A percentile compares a stretch with the other conserved stretches of the same genome.
Conservation (phyloP, 106 monocot species). For the Alisma plantagoaquatica region DNA sequence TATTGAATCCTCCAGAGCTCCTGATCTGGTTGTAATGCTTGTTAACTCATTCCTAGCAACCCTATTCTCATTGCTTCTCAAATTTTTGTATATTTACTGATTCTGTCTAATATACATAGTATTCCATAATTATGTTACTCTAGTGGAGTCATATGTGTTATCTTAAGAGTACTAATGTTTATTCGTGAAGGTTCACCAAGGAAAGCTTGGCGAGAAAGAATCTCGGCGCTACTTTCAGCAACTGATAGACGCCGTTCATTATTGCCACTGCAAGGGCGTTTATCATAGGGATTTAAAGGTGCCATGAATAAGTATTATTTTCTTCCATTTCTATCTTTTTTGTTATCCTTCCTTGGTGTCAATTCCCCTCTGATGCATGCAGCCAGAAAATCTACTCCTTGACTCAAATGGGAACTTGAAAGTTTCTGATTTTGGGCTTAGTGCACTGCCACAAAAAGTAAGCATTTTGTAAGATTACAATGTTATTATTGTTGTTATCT, state of each 20-base stretch:
- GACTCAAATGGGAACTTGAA: conserved; percentile 74
- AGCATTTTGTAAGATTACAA: conserved; percentile 1
- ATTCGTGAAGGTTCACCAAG: conserved; percentile 43
- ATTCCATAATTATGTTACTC: neutral
- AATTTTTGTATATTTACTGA: neutral
- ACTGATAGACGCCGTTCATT: conserved; percentile 82
- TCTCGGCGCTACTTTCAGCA: conserved; percentile 80
- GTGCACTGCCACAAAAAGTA: conserved; percentile 79
- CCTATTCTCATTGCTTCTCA: neutral
- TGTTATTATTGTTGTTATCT: conserved; percentile 1
- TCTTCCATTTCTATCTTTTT: conserved; percentile 5
- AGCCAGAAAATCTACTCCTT: conserved; percentile 98
- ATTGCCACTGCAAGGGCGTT: conserved; percentile 88
- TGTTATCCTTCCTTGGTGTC: neutral
- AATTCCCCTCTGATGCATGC: conserved; percentile 11
- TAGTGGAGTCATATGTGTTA: neutral
- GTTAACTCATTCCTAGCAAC: too few species aligned
- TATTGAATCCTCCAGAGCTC: neutral
- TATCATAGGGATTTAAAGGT: conserved; percentile 98
- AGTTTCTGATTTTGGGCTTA: conserved; percentile 96
- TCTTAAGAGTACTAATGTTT: neutral
- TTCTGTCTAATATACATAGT: neutral
- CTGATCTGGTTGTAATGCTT: too few species aligned
- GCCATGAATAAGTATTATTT: neutral
- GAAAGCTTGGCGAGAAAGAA: conserved; percentile 64